These are phyloP conservation scores for Umbelopsis ramanniana DNA, from an alignment of 192 early-diverging fungal species.

Conservation along the genomic window DNA sequence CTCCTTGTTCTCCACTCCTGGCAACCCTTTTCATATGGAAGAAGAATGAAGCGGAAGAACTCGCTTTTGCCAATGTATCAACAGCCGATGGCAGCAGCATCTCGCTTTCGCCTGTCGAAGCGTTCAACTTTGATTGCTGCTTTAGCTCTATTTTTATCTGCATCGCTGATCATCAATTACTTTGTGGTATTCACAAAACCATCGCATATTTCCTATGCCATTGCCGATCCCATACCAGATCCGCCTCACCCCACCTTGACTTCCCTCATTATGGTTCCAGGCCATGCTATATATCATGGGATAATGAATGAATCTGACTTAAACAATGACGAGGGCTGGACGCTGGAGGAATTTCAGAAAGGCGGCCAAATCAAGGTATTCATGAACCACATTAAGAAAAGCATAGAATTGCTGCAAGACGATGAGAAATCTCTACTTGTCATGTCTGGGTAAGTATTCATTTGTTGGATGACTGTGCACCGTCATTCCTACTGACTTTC, in stretches of 20 bases:
- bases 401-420: conserved; percentile 31
- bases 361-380: conserved; percentile 41
- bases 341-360: conserved; percentile 48
- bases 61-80: conserved; percentile 19
- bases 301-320: conserved; percentile 7
- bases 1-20: conserved; percentile 13
- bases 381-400: conserved; percentile 42
- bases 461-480: neutral
- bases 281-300: conserved; percentile 38
- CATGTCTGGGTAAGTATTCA: conserved; percentile 42
- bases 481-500: neutral
- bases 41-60: conserved; percentile 17
- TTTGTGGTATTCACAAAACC: neutral
- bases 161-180: neutral
- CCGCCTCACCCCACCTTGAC: conserved; percentile 21
- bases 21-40: neutral
- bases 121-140: neutral
- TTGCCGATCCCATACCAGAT: conserved; percentile 24
- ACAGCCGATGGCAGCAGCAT: neutral
- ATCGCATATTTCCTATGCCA: neutral
- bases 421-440: conserved; percentile 40
- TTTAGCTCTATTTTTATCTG: neutral
- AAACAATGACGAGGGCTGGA: conserved; percentile 35
- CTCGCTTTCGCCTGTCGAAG: neutral
- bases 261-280: conserved; percentile 35